Base-by-base conservation (phyloP, 208 protist genomes). In the Eutreptiella sp. region DNA sequence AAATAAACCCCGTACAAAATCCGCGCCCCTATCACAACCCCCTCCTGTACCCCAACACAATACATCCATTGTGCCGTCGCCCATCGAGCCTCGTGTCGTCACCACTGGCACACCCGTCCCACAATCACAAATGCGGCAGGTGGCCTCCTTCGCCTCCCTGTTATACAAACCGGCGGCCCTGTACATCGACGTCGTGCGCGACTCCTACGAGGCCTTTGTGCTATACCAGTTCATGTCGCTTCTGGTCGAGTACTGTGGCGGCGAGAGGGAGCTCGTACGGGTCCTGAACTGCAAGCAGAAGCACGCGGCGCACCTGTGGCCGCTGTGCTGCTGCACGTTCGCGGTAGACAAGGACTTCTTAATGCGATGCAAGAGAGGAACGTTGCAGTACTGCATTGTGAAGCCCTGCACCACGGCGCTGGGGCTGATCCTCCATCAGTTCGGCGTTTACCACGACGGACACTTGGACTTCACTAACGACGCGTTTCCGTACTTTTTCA, bases 151-250 rank as follows among this genome's bases (percentile, higher is more conserved):
- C 31, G 41, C 50, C 63, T 50, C 65, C 24, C 50, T 70, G 33
- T 33, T 53, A 11, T 67, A 66, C 38, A 31, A 39, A 1, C 24
- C 48, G 31, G 29, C 63, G 0, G 45, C 69, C 9, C 50, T 78
- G 23, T 72, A 72, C 63, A 47, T 88, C 46, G 79, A 81, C 38
- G 83, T 80, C 11, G 67, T 87, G 33, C 82, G 85, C 0, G 83
- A 89, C 64, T 80, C 75, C 19, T 89, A 89, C 75, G 83, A 92
- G 70, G 83, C 79, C 59, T 87, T 88, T 67, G 84, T 92, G 11
- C 68, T 92, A 16, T 92, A 92, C 70, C 81, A 87, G 39, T 92
- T 92, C 68, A 81, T 92, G 47, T 81, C 80, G 64, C 70, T 92
- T n/a, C 81, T 92, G 61, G 74, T 89, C 14, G 83, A 75, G 31